Base-by-base conservation (phyloP, 192 early-diverging fungal species). In the Linnemannia elongata region DNA sequence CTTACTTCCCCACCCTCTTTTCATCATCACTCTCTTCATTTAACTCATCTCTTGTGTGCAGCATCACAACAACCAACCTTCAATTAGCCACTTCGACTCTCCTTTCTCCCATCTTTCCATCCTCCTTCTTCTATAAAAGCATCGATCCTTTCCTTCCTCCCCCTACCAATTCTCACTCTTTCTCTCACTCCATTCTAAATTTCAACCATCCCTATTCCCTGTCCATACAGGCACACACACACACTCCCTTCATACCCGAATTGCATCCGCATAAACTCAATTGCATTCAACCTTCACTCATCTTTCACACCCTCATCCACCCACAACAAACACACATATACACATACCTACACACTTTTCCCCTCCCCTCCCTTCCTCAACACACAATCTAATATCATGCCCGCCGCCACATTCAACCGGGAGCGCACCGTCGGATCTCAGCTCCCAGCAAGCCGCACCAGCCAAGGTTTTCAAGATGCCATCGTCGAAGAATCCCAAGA, bases 351-450 rank as follows among this genome's bases (percentile, higher is more conserved):
- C 47, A 38, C 44, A 10, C 18, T 41, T 17, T 24, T 36, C 33
- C 7, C 20, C 24, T 41, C 39, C 71, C 71, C 38, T 35, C 15
- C 69, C 69, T 70, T 70, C 33, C 66, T 18, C 33, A 27, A 18
- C 69, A 70, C 69, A 70, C 33, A 27, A 8, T 4, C 38, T 35
- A 12, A 44, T 39, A 77, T 38, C 69, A 83, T 83, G 82, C 82
- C 82, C 39, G 39, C 82, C 13, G 82, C 76, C n/a, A 83, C 82
- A 39, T 38, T 74, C 72, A 83, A 83, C 76, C 47, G 68, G 24
- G 80, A 81, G 36, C 80, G 72, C 72, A 66, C 80, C 36, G 52
- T 39, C 41, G 36, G 68, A 22, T 70, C 71, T 49, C 78, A 79
- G 38, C 78, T 55, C 45, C 77, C 76, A 73, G 27, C 72, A 36